Conservation (phyloP, 2,329 filamentous ascomycete genomes). For the Colletotrichum sp. region DNA sequence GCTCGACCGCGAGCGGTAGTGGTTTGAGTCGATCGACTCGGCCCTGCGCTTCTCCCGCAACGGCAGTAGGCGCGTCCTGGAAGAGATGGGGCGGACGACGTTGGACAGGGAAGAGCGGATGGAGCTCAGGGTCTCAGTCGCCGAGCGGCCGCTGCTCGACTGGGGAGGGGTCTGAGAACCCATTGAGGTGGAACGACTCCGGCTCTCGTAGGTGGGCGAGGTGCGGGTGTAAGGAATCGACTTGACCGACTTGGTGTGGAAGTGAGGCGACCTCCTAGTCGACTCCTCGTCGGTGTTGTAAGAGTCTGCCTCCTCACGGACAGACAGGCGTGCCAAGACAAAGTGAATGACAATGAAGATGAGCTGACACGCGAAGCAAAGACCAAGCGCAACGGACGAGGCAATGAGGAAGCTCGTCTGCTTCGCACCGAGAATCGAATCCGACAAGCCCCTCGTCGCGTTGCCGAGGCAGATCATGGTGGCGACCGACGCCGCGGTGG, state of each 20-base stretch:
- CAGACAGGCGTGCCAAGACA: slow-evolving; percentile 38
- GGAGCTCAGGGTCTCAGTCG: slow-evolving; percentile 51
- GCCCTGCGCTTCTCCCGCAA: slow-evolving; percentile 46
- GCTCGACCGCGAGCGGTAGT: slow-evolving; percentile 35
- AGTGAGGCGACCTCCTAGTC: slow-evolving; percentile 30
- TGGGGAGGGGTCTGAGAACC: slow-evolving; percentile 46
- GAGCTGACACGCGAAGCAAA: slow-evolving; percentile 53
- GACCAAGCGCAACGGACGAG: slow-evolving; percentile 47
- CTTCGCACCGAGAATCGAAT: slow-evolving; percentile 35
- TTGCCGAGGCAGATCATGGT: slow-evolving; percentile 46
- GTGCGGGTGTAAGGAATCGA: slow-evolving; percentile 57
- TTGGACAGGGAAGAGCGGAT: slow-evolving; percentile 53
- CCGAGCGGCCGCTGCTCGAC: slow-evolving; percentile 49
- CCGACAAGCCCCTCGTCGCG: slow-evolving; percentile 29
- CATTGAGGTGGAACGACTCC: slow-evolving; percentile 31
- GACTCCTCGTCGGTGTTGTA: slow-evolving; percentile 37
- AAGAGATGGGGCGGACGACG: slow-evolving; percentile 59
- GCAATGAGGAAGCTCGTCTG: slow-evolving; percentile 45
- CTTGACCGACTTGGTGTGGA: slow-evolving; percentile 59
- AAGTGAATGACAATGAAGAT: slow-evolving; percentile 52
- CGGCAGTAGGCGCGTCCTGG: slow-evolving; percentile 59
- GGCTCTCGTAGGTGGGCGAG: slow-evolving; percentile 26
- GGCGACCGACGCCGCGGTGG: slow-evolving; percentile 49
- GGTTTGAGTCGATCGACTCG: slow-evolving; percentile 52
- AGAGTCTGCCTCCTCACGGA: slow-evolving; percentile 29